A percentile compares a stretch with the other conserved stretches of the same genome.
phyloP scores from a whole-genome alignment of 2,329 filamentous ascomycete genomes.

The Aspergillus texensis region DNA sequence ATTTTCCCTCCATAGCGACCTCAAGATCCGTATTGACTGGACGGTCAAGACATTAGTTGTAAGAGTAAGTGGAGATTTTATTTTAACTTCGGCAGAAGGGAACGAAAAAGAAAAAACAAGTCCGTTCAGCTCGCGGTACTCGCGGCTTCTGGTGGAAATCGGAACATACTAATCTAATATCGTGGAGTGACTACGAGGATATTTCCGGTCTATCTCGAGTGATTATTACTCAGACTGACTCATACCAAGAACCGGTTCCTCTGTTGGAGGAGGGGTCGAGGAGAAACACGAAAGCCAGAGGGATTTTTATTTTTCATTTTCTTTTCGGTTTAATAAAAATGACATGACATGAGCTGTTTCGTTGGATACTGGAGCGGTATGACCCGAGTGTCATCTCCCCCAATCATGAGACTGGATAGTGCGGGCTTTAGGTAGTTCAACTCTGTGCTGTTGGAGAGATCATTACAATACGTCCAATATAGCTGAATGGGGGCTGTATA shows the following conservation, averaged over 20 bases:
- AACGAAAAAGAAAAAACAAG: neutral
- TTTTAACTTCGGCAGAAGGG: conserved; percentile 3
- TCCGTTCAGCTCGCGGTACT: conserved; percentile 1
- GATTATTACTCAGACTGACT: conserved; percentile 4
- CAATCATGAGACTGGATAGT: conserved; percentile 9
- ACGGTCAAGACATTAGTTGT: neutral
- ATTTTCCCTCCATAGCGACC: neutral
- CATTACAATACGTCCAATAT: neutral
- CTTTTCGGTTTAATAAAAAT: neutral
- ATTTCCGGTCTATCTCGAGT: neutral
- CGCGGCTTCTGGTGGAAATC: conserved; percentile 1
- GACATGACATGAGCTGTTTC: neutral
- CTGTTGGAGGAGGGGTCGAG: neutral
- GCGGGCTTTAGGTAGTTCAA: neutral
- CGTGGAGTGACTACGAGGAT: neutral
- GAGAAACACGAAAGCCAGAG: neutral
- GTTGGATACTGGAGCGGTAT: conserved; percentile 9
- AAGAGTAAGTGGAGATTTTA: neutral
- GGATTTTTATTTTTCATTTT: neutral
- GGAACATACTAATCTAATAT: neutral
- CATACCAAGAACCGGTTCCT: neutral
- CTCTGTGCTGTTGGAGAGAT: neutral
- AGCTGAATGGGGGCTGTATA: neutral
- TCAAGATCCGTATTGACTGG: neutral
- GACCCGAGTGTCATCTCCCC: conserved; percentile 7